Evolutionary conservation across 2,329 filamentous ascomycete species (phyloP).

Genomic region (Stemphylium beticola): DNA sequence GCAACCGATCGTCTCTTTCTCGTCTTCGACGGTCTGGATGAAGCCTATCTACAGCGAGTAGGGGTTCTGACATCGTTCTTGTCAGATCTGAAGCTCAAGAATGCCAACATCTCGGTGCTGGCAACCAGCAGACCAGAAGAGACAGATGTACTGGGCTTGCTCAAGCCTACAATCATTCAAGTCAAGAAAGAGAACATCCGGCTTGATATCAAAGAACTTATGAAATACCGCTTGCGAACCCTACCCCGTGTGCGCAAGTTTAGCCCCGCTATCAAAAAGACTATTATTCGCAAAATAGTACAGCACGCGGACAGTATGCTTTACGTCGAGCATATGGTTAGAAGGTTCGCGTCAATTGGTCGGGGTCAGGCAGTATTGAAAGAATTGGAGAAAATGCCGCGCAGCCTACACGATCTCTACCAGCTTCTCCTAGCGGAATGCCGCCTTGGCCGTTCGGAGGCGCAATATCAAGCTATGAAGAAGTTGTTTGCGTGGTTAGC

Average conservation of each 20-base stretch:
- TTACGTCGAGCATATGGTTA: slow-evolving; percentile 48
- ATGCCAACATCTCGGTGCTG: neutral
- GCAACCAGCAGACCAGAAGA: slow-evolving; percentile 1
- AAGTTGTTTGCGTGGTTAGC: slow-evolving; percentile 31
- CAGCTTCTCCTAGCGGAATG: slow-evolving; percentile 24
- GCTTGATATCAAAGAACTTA: neutral
- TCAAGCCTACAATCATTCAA: neutral
- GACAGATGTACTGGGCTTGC: neutral
- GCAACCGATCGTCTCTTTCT: neutral
- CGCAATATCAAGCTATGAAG: slow-evolving; percentile 26
- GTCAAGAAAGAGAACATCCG: neutral
- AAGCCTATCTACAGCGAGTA: neutral
- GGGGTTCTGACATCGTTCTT: slow-evolving; percentile 2
- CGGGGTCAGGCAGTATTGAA: slow-evolving; percentile 44
- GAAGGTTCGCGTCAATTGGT: slow-evolving; percentile 38
- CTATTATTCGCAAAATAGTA: slow-evolving; percentile 38
- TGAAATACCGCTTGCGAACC: neutral
- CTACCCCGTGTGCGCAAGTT: slow-evolving; percentile 22
- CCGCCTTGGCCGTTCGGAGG: slow-evolving; percentile 17
- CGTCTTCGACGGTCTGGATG: slow-evolving; percentile 1
- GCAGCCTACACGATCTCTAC: slow-evolving; percentile 20
- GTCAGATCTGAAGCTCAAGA: neutral
- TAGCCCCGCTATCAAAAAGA: slow-evolving; percentile 34
- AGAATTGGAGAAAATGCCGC: slow-evolving; percentile 31
- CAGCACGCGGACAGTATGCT: slow-evolving; percentile 45